A percentile compares a stretch with the other conserved stretches of the same genome.
Conservation (phyloP, 192 early-diverging fungal species). For the Linnemannia schmuckeri region DNA sequence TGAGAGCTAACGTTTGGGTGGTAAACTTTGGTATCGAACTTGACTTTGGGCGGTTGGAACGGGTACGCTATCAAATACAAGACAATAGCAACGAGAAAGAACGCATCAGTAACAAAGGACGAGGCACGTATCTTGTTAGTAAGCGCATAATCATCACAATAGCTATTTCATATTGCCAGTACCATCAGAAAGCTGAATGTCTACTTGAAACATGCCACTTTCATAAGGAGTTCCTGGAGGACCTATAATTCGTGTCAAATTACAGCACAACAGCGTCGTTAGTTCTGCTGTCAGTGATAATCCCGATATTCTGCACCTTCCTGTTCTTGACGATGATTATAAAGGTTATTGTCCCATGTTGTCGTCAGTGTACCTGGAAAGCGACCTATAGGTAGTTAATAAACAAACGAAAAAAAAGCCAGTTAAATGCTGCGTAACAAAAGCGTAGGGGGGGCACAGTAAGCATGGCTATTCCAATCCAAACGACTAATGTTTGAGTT, state of each 20-base stretch:
- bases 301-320: neutral
- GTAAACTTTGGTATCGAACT: conserved; percentile 65
- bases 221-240: conserved; percentile 50
- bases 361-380: conserved; percentile 29
- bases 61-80: conserved; percentile 49
- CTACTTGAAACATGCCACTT: conserved; percentile 52
- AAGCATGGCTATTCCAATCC: neutral
- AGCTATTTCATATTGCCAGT: neutral
- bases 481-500: neutral
- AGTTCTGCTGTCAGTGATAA: neutral
- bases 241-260: conserved; percentile 12
- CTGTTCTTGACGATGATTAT: neutral
- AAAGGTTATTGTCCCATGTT: neutral
- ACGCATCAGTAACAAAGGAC: neutral
- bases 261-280: neutral
- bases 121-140: neutral
- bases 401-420: neutral
- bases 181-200: conserved; percentile 41
- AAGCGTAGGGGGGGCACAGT: neutral
- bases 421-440: neutral
- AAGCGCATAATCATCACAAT: neutral
- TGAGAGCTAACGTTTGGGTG: conserved; percentile 70
- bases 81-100: neutral
- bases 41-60: conserved; percentile 66
- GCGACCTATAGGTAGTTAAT: conserved; percentile 9